Evolutionary conservation across 1,139 yeast species (phyloP), one percentile per base, ranked within the genome.

Genomic region (Yamadazyma atmosphaerica): DNA sequence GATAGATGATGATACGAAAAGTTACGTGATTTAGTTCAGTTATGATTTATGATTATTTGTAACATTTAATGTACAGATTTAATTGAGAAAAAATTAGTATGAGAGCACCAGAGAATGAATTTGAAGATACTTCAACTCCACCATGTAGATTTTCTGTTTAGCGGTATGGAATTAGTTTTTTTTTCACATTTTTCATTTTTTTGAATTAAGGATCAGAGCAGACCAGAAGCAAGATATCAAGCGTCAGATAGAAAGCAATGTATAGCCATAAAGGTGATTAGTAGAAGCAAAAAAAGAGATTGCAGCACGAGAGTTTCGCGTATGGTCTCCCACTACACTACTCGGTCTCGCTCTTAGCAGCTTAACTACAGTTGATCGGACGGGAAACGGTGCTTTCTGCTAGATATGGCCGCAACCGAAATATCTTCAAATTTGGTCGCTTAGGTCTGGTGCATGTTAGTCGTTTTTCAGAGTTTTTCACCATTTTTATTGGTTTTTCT

Each of bases 11-110:
- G 6, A 12, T 24, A 12, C 11, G 14, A 11, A 24, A 15, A 28
- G 16, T 28, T 28, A 28, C 16, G 31, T 28, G 21, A 26, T 26
- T 16, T 28, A 28, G 19, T 16, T 28, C 31, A 4, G 12, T 28
- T 15, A 28, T 28, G 31, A 28, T 16, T 28, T 15, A 28, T 28
- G 31, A 28, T n/a, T 26, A 26, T 26, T 28, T 26, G 26, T 23
- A 23, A 10, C 26, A 23, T 23, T 21, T 23, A 26, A 26, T 26
- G 29, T 26, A 26, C 29, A 26, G n/a, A 8, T 5, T 21, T 7
- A 21, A 10, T 7, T 10, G 7, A 21, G 23, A 21, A 21, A 21
- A 21, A 21, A 21, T 7, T 21, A 21, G 23, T 7, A 21, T 21
- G 23, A n/a, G n/a, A n/a, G n/a, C n/a, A n/a, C n/a, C n/a, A n/a